These are phyloP conservation scores for Raddia distichophylla DNA, from an alignment of 176 grass and related monocot genomes.

Conservation along the genomic window DNA sequence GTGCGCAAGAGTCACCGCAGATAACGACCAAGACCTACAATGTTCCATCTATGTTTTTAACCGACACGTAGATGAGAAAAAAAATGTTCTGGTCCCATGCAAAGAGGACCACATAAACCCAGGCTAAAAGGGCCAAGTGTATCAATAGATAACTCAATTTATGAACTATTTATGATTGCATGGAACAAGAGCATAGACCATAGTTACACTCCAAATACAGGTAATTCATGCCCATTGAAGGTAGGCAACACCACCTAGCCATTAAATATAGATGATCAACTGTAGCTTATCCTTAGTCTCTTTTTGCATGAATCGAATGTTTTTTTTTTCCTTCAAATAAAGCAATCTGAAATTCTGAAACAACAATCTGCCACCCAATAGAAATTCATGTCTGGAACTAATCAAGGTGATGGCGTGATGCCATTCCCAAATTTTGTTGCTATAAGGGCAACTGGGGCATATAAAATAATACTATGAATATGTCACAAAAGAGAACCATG, in stretches of 20 bases:
- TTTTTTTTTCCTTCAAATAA: neutral
- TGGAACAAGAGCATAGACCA: neutral
- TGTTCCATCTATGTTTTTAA: neutral
- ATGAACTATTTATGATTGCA: neutral
- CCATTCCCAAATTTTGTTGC: neutral
- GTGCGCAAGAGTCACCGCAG: neutral
- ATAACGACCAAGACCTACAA: neutral
- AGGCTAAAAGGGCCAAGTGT: neutral
- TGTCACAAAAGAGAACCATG: neutral
- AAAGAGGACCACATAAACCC: neutral
- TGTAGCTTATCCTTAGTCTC: neutral
- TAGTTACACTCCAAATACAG: neutral
- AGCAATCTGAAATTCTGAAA: neutral
- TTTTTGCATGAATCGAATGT: neutral
- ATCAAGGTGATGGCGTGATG: neutral
- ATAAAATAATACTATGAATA: neutral
- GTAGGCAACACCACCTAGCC: neutral
- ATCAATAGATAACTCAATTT: neutral
- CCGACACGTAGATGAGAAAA: neutral
- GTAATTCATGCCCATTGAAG: neutral
- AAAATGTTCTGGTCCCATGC: neutral
- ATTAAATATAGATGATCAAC: neutral
- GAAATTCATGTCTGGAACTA: neutral
- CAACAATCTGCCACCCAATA: neutral
- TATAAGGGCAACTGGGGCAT: neutral